These are phyloP conservation scores for Jacaranda mimosifolia DNA, from an alignment of 257 asterid genomes.

Conservation along the genomic window DNA sequence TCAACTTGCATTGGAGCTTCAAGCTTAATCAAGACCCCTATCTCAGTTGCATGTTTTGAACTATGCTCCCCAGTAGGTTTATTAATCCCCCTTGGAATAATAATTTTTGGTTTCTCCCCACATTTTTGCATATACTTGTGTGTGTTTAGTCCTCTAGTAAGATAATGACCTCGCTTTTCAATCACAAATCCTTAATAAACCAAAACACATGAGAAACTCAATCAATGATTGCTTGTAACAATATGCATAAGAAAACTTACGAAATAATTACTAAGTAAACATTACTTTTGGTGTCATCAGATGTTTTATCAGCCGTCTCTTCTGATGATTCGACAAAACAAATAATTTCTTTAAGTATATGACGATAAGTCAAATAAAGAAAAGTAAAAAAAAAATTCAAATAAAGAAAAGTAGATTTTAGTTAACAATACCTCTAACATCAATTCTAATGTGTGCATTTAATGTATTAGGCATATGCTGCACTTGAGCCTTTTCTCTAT, in stretches of 20 bases:
- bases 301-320: not conserved
- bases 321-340: not conserved
- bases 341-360: too few relatives aligned
- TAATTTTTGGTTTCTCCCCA: not conserved
- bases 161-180: not conserved
- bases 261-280: too few relatives aligned
- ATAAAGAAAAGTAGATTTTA: too few relatives aligned
- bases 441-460: too few relatives aligned
- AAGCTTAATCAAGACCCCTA: not conserved
- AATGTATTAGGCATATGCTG: not conserved
- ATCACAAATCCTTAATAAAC: not conserved
- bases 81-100: not conserved
- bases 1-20: slow-evolving; percentile 18
- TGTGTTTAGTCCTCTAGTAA: not conserved
- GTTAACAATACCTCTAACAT: not conserved
- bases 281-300: not conserved
- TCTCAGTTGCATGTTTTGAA: not conserved
- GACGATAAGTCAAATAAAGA: too few relatives aligned
- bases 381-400: too few relatives aligned
- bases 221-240: too few relatives aligned
- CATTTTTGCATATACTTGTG: not conserved
- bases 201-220: too few relatives aligned
- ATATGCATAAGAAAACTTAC: not conserved
- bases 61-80: not conserved
- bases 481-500: too few relatives aligned